These are phyloP conservation scores for Ceriops zippeliana DNA, from an alignment of 345 rosid genomes.

Conservation along the genomic window DNA sequence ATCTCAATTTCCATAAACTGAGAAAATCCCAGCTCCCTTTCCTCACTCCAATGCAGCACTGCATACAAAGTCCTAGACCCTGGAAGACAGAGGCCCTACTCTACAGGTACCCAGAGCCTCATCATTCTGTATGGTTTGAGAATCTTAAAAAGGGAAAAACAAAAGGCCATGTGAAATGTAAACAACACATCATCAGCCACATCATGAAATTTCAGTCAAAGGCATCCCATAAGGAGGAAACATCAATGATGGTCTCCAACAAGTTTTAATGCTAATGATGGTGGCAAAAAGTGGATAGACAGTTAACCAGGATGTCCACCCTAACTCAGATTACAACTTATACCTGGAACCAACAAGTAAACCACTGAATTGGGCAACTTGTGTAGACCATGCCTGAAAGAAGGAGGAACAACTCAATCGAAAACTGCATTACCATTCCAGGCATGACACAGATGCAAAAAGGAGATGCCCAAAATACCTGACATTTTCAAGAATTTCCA, in stretches of 20 bases:
- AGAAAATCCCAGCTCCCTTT: too few species aligned
- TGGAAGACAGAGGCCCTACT: too few species aligned
- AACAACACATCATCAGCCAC: neutral
- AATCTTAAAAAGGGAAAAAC: neutral
- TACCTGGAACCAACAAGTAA: slow-evolving; percentile 93
- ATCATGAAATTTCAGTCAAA: neutral
- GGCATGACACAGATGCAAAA: slow-evolving; percentile 3
- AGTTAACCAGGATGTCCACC: neutral
- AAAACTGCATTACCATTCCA: slow-evolving; percentile 22
- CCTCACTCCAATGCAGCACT: too few species aligned
- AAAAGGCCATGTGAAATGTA: neutral
- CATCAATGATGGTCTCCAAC: neutral
- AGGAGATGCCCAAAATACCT: slow-evolving; percentile 44
- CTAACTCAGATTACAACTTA: neutral
- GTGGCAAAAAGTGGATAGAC: neutral
- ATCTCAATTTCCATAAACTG: too few species aligned
- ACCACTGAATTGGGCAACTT: slow-evolving; percentile 74
- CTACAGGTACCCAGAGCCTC: too few species aligned
- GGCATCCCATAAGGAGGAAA: neutral
- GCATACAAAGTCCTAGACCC: too few species aligned
- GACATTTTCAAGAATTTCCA: slow-evolving; percentile 65
- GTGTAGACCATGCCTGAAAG: slow-evolving; percentile 91
- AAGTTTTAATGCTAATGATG: neutral
- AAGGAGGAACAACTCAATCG: slow-evolving; percentile 17
- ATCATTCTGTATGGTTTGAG: neutral